Evolutionary conservation across 257 asterid species (phyloP), one percentile per base, ranked within the genome.

Genomic region (Solanum stenotomum): DNA sequence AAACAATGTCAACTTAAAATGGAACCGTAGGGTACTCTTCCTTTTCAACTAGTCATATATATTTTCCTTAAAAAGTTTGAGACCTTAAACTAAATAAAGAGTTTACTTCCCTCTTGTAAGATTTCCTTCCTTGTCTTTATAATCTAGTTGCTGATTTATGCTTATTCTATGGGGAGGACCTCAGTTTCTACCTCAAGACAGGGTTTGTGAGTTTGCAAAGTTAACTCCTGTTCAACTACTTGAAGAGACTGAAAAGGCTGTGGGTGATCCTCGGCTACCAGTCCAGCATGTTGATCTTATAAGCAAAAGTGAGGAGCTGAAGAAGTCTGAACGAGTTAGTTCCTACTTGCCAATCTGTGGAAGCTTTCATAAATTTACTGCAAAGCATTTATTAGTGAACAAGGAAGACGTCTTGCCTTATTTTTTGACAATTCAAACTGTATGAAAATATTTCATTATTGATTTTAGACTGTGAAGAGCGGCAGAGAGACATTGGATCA

Each of bases 161-260:
- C 75, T 87, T 77, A 70, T 78, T 77, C 72, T 52, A 70, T 52
- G 89, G 74, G 89, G 85, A 89, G 93, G 85, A 59, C 87, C 29
- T 88, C 90, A 97, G 98, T 97, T 97, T 93, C 95, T 96, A 75
- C 99, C 98, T 84, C 99, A 97, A 92, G 99, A 96, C 92, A 91
- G 99, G 90, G 99, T 97, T 76, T 96, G 99, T 89, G 99, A 97
- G 91, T 97, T 97, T 93, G 99, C 99, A 6, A 97, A 95, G 96
- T 91, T 97, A 91, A 94, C 96, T 91, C 99, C 99, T 22, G 92
- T 97, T 88, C 98, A 95, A 92, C 98, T 97, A 37, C 98, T 97
- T 63, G 96, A 94, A 88, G 99, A 97, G 92, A 97, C 99, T 85
- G 98, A 97, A 91, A 97, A 96, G 81, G 99, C 99, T 84, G 98